Evolutionary conservation across 169 alveolate species (phyloP), one percentile per base, ranked within the genome.

Genomic region (Plasmodium blacklocki): DNA sequence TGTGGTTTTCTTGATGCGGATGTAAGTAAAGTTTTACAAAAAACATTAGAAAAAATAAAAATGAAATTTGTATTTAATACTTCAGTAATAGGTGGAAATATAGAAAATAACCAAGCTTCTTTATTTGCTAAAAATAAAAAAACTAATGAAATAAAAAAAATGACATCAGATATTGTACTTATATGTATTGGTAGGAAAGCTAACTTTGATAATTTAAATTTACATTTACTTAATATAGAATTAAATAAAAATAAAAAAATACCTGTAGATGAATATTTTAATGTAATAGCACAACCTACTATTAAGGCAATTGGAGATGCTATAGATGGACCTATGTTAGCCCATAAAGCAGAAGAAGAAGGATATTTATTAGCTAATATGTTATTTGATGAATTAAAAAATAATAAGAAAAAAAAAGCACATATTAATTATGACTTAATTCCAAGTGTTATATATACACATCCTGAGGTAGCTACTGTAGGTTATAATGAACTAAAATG

Each of bases 281-380:
- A 94, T 59, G 97, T 97, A 1, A 67, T 73, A 5, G 93, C 92
- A 47, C 86, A 67, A 26, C 91, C 97, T 2, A 94, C 95, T 64
- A 96, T 98, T 76, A 94, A 95, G 89, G 99, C 99, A 18, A 98
- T 99, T 86, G 99, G 99, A 8, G 99, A 99, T 94, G 98, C 96
- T 54, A 95, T 97, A 45, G 96, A 95, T 32, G 99, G 99, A 14
- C 99, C 99, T 32, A 98, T 98, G 99, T 95, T 99, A 67, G 99
- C 99, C 8, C 99, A 98, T 92, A 98, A 98, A 90, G 99, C 99
- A 21, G 99, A 97, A 89, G 99, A 97, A 88, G 99, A 98, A 74
- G 99, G 99, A 18, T 98, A 98, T 23, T 98, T 97, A 32, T 98
- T 97, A 54, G 99, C 98, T 75, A 74, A 93, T 73, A 95, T 98